Conservation (phyloP, 306 rosid genomes). For the Pueraria montana region DNA sequence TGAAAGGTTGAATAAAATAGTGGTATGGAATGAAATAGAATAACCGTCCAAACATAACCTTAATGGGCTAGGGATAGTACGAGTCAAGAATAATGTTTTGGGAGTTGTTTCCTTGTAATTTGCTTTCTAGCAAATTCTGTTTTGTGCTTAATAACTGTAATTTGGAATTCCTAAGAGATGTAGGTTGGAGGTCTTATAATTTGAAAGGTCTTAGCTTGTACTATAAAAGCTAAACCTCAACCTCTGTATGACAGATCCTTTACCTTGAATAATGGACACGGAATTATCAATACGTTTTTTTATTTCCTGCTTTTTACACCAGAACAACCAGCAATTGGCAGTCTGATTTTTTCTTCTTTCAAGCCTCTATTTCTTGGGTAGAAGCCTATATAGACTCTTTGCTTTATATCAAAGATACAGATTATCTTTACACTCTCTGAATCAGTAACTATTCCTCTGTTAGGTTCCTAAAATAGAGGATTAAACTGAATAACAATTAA, state of each 20-base stretch:
- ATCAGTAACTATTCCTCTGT: not conserved
- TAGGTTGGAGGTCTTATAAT: not conserved
- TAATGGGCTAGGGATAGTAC: not conserved
- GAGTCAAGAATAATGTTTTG: not conserved
- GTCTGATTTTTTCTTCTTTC: not conserved
- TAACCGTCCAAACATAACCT: too few species aligned
- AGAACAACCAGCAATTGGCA: too few species aligned
- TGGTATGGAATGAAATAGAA: not conserved
- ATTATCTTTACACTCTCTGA: too few species aligned
- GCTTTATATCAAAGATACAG: too few species aligned
- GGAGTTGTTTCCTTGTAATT: not conserved
- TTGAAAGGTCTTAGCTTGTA: not conserved
- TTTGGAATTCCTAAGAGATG: conserved; percentile 8
- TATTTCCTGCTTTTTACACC: not conserved
- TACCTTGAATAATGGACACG: not conserved
- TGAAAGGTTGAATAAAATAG: not conserved
- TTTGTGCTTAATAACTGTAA: conserved; percentile 14
- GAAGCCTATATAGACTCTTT: too few species aligned
- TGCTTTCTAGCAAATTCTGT: not conserved
- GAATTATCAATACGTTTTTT: not conserved
- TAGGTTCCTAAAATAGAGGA: not conserved
- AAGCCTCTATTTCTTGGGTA: not conserved
- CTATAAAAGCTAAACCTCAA: not conserved
- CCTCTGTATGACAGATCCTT: not conserved
- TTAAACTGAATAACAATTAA: not conserved